Evolutionary conservation across 2,329 filamentous ascomycete species (phyloP).

Genomic region (Fusarium domesticum): DNA sequence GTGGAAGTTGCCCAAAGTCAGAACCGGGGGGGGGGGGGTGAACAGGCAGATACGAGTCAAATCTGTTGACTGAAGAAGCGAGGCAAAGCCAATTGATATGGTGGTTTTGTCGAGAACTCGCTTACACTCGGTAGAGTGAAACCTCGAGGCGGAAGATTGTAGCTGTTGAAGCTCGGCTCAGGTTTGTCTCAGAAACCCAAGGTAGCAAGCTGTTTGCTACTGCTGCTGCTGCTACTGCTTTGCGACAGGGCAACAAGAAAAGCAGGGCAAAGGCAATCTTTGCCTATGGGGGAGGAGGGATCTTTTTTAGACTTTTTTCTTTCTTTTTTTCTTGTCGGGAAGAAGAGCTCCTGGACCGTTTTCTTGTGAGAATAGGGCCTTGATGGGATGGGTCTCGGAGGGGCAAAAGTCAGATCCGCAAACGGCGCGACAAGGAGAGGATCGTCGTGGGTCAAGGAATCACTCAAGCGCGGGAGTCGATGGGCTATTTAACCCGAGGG

Average conservation of each 20-base stretch:
- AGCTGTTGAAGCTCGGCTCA: not conserved
- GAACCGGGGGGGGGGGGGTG: not conserved
- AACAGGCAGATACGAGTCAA: not conserved
- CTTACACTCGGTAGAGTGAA: not conserved
- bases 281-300: not conserved
- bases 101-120: not conserved
- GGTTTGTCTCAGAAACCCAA: not conserved
- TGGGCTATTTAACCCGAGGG: not conserved
- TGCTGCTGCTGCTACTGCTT: not conserved
- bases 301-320: not conserved
- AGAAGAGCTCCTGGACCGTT: not conserved
- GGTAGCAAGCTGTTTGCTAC: not conserved
- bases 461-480: not conserved
- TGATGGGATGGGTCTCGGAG: not conserved
- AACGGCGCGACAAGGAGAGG: not conserved
- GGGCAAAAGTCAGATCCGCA: not conserved
- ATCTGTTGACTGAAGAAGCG: not conserved
- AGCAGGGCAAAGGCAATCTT: not conserved
- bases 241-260: not conserved
- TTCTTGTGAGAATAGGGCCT: not conserved
- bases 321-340: not conserved
- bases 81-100: not conserved
- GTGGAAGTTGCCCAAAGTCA: conserved; percentile 1
- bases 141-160: not conserved
- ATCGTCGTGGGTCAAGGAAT: not conserved